phyloP scores from a whole-genome alignment of 1,284 basidiomycete species.

The Thecaphora thlaspeos region DNA sequence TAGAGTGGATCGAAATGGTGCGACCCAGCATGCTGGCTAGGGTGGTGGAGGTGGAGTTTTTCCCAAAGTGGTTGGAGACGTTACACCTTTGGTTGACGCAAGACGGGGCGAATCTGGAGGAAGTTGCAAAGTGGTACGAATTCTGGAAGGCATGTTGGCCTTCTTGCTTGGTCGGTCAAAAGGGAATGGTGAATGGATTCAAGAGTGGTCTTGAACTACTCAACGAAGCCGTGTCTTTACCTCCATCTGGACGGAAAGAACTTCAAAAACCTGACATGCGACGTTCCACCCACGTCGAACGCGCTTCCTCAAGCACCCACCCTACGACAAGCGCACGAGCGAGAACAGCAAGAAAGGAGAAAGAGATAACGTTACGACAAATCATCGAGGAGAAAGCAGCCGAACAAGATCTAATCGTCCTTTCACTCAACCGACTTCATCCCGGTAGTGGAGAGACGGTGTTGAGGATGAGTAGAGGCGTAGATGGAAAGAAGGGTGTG shows the following conservation, averaged over 20 bases:
- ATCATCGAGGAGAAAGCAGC: neutral
- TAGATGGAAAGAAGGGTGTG: neutral
- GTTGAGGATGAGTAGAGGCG: neutral
- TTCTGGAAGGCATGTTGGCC: constrained; percentile 76
- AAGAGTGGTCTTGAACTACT: too few relatives aligned
- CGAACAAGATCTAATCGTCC: neutral
- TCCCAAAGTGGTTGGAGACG: constrained; percentile 92
- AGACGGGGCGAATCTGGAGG: constrained; percentile 76
- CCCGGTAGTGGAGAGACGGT: neutral
- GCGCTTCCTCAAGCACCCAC: too few relatives aligned
- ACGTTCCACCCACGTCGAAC: too few relatives aligned
- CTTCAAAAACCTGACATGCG: too few relatives aligned
- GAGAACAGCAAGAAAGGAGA: too few relatives aligned
- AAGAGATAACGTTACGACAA: neutral
- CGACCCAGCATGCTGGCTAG: constrained; percentile 59
- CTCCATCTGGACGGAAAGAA: too few relatives aligned
- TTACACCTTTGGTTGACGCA: constrained; percentile 86
- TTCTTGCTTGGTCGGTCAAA: too few relatives aligned
- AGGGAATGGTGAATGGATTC: too few relatives aligned
- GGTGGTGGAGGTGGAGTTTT: constrained; percentile 75
- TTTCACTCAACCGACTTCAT: neutral
- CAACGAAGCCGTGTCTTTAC: too few relatives aligned
- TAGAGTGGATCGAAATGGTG: constrained; percentile 73
- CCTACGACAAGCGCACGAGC: too few relatives aligned
- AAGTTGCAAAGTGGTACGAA: constrained; percentile 82